These are phyloP conservation scores for Lignosus rhinocerotis DNA, from an alignment of 1,284 basidiomycete species.

Conservation along the genomic window DNA sequence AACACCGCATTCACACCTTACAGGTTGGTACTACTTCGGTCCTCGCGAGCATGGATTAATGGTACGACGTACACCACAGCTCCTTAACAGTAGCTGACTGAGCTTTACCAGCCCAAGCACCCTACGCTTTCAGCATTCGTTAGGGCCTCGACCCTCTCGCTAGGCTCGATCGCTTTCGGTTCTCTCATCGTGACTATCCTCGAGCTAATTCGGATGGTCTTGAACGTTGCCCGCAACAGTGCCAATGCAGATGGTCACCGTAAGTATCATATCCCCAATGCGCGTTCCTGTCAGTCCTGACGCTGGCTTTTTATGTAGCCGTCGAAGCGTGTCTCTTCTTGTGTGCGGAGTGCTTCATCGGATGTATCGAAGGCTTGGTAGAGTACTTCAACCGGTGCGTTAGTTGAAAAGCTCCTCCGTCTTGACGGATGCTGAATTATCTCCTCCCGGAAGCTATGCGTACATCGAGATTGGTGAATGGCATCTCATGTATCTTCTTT, in stretches of 20 bases:
- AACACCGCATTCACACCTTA: neutral
- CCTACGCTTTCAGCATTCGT: conserved; percentile 74
- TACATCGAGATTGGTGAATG: conserved; percentile 77
- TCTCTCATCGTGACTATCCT: conserved; percentile 87
- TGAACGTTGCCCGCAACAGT: conserved; percentile 66
- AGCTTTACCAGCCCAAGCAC: conserved; percentile 54
- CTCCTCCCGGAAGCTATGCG: conserved; percentile 52
- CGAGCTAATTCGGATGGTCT: conserved; percentile 70
- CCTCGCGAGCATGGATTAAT: conserved; percentile 60
- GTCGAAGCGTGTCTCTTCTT: conserved; percentile 77
- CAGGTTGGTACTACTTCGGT: conserved; percentile 76
- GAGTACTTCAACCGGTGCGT: conserved; percentile 81
- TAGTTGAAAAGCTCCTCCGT: conserved; percentile 2
- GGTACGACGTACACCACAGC: conserved; percentile 37
- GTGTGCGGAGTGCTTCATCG: conserved; percentile 80
- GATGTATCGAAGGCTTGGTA: conserved; percentile 69
- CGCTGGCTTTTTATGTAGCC: conserved; percentile 37
- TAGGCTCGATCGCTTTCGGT: conserved; percentile 90
- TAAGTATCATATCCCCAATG: conserved; percentile 37
- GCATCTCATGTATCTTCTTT: neutral
- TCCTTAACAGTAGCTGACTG: neutral
- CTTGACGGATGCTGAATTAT: neutral
- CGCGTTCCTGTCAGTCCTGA: neutral
- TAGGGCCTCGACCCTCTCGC: conserved; percentile 81
- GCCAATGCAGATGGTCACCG: conserved; percentile 77